Percentiles rank a stretch among this genome's conserved stretches.
These are phyloP conservation scores for Magnaporthiopsis incrustans DNA, from an alignment of 2,329 filamentous ascomycete species.

Conservation along the genomic window DNA sequence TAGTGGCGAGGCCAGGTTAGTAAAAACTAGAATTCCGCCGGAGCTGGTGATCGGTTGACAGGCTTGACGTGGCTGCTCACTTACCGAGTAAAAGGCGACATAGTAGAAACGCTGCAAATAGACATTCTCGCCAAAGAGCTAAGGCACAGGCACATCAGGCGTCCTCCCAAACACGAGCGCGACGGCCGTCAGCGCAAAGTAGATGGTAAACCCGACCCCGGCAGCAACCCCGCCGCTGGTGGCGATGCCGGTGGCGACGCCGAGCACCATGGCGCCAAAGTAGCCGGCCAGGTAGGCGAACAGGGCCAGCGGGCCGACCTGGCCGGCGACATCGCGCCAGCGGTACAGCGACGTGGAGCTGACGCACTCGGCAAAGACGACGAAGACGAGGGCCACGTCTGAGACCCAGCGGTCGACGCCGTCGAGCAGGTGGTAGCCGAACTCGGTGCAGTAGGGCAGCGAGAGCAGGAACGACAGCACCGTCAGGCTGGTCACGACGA, in stretches of 20 bases:
- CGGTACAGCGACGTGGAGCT: conserved; percentile 45
- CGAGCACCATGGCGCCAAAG: conserved; percentile 43
- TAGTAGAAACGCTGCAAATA: conserved; percentile 40
- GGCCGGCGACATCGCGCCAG: conserved; percentile 36
- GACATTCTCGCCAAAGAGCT: conserved; percentile 31
- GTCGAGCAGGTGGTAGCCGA: conserved; percentile 46
- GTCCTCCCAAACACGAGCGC: conserved; percentile 32
- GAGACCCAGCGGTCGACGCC: conserved; percentile 50
- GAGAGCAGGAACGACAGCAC: conserved; percentile 44
- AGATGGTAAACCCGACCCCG: conserved; percentile 45
- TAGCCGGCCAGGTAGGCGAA: conserved; percentile 41
- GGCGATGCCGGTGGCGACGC: conserved; percentile 23
- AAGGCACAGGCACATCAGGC: conserved; percentile 31
- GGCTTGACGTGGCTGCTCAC: no score
- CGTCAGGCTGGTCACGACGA: conserved; percentile 41
- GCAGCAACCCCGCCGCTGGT: conserved; percentile 26
- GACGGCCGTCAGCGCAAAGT: conserved; percentile 29
- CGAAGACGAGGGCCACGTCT: conserved; percentile 44
- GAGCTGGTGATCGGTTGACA: no score
- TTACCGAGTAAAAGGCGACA: conserved; percentile 48
- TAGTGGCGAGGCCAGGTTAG: no score
- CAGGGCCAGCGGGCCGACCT: conserved; percentile 36
- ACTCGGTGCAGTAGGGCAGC: conserved; percentile 48
- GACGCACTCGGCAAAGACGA: conserved; percentile 44
- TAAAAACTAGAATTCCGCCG: no score